Evolutionary conservation across 441 rosid genomes (phyloP).

Genomic region (Pelargonium cotyledonis): DNA sequence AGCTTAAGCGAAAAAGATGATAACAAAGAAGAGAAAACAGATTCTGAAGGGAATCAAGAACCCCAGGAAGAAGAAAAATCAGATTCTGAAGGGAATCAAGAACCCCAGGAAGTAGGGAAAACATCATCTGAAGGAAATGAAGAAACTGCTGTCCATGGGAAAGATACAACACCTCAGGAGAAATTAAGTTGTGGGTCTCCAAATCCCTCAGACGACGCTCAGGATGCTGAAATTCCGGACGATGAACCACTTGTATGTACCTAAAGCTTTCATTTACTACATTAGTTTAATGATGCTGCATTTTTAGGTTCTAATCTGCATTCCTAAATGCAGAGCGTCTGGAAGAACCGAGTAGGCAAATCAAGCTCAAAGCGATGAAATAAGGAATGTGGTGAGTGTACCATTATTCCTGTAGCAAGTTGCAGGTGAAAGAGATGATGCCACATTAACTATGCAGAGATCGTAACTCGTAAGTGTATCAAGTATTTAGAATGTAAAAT

Average conservation of each 20-base stretch:
- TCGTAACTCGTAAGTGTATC: slow-evolving; percentile 30
- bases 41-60: slow-evolving; percentile 41
- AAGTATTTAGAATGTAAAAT: slow-evolving; percentile 31
- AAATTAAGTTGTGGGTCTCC: slow-evolving; percentile 20
- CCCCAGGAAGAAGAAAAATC: slow-evolving; percentile 35
- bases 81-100: slow-evolving; percentile 39
- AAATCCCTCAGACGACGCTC: slow-evolving; percentile 23
- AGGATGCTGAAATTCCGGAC: slow-evolving; percentile 57
- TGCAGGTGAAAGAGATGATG: too few species aligned
- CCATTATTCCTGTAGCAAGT: slow-evolving; percentile 11
- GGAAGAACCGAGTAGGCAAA: slow-evolving; percentile 70
- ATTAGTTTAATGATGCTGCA: not conserved
- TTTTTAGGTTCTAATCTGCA: slow-evolving; percentile 15
- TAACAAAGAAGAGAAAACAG: slow-evolving; percentile 24
- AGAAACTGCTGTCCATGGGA: slow-evolving; percentile 29
- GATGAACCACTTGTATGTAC: slow-evolving; percentile 85
- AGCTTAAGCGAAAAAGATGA: not conserved
- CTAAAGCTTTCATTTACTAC: slow-evolving; percentile 18
- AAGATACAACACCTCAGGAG: slow-evolving; percentile 20
- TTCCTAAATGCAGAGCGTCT: slow-evolving; percentile 57
- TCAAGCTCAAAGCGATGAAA: slow-evolving; percentile 36
- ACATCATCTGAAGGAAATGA: slow-evolving; percentile 39
- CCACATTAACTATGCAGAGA: slow-evolving; percentile 25
- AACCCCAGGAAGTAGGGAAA: slow-evolving; percentile 34
- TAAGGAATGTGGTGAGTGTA: slow-evolving; percentile 22